These are phyloP conservation scores for Scedosporium boydii DNA, from an alignment of 2,329 filamentous ascomycete genomes.

Conservation along the genomic window DNA sequence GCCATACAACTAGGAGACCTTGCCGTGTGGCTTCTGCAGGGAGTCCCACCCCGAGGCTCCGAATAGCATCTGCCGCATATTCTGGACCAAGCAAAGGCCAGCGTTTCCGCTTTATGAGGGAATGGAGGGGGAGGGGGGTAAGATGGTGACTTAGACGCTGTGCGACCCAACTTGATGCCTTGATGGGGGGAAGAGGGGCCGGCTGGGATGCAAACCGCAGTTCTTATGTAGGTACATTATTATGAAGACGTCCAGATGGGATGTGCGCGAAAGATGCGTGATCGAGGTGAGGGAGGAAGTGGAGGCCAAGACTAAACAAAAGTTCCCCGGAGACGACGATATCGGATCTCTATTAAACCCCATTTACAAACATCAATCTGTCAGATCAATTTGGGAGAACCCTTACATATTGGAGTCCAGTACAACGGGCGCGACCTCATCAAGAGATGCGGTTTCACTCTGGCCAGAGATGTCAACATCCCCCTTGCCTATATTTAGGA, in stretches of 20 bases:
- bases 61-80: neutral
- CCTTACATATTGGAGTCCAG: no score
- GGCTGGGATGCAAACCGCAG: no score
- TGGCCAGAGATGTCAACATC: no score
- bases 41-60: neutral
- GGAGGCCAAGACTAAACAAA: neutral
- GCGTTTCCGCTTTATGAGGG: neutral
- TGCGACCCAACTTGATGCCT: neutral
- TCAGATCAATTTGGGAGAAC: no score
- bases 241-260: neutral
- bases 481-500: no score
- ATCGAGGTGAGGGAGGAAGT: neutral
- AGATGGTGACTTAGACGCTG: neutral
- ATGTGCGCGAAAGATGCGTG: neutral
- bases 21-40: neutral
- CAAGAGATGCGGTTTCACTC: no score
- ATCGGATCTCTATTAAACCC: no score
- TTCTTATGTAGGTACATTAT: no score
- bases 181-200: no score
- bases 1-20: neutral
- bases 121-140: neutral
- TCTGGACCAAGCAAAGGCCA: neutral
- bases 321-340: neutral
- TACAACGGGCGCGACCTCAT: no score
- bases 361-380: no score